Evolutionary conservation across 78 protist species (phyloP).

Genomic region (Salpingoeca rosetta): DNA sequence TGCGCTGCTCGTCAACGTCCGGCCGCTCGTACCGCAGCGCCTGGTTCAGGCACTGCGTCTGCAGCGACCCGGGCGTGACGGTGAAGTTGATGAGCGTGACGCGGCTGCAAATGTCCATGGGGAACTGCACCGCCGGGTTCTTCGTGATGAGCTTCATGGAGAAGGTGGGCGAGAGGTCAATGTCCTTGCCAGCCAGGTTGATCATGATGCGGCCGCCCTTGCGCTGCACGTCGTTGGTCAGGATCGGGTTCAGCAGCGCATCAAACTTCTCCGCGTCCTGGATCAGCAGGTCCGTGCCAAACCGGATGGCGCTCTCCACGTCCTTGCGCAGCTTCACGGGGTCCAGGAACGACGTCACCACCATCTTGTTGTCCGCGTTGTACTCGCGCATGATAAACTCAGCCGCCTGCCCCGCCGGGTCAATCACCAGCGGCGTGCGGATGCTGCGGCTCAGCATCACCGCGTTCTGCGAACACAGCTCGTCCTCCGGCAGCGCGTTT

Average conservation of each 20-base stretch:
- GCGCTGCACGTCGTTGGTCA: constrained; percentile 75
- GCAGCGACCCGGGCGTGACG: constrained; percentile 75
- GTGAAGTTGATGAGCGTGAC: constrained; percentile 91
- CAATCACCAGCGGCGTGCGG: constrained; percentile 94
- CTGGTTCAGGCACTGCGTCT: constrained; percentile 53
- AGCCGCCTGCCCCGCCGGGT: constrained; percentile 92
- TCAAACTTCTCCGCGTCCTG: constrained; percentile 91
- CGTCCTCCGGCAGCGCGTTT: constrained; percentile 83
- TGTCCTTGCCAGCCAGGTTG: constrained; percentile 82
- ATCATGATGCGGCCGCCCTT: constrained; percentile 81
- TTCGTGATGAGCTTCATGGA: constrained; percentile 76
- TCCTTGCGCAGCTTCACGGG: constrained; percentile 66
- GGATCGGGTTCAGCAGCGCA: constrained; percentile 92
- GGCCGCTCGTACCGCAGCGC: constrained; percentile 59
- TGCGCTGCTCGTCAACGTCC: constrained; percentile 74
- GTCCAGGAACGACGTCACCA: constrained; percentile 72
- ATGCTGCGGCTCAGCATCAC: constrained; percentile 59
- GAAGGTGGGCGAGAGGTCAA: constrained; percentile 92
- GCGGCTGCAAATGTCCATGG: constrained; percentile 86
- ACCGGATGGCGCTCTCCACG: constrained; percentile 74
- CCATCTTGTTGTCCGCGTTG: constrained; percentile 42
- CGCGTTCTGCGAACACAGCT: constrained; percentile 90
- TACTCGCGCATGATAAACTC: constrained; percentile 64
- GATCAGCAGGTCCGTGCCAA: constrained; percentile 83
- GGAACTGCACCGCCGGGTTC: constrained; percentile 71